phyloP scores from a whole-genome alignment of 2,329 filamentous ascomycete species.

The Ceratocystis diversiconidia region DNA sequence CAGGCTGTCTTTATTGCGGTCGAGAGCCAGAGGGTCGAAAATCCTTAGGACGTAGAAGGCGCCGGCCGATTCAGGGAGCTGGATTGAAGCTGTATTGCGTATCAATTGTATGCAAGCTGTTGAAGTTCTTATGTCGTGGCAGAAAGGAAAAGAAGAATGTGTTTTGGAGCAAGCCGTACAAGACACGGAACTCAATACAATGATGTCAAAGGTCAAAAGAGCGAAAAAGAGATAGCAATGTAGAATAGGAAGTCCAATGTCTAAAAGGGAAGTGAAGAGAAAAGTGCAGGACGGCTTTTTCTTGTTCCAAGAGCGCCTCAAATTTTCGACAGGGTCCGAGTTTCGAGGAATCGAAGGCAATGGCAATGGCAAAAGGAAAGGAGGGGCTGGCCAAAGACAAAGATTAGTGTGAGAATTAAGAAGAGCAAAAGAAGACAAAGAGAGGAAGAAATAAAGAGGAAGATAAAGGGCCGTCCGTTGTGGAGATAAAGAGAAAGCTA shows the following conservation, averaged over 20 bases:
- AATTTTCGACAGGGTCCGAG: constrained; percentile 1
- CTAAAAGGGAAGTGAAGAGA: constrained; percentile 1
- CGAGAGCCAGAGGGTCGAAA: constrained; percentile 1
- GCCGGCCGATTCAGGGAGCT: not conserved
- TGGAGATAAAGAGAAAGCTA: constrained; percentile 5
- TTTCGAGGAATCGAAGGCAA: not conserved
- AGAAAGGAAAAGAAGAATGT: too few species aligned
- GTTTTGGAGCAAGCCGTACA: not conserved
- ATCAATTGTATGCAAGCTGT: not conserved
- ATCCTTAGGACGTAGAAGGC: not conserved
- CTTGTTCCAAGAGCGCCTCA: not conserved
- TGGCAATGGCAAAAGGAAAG: not conserved
- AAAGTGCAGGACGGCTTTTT: not conserved
- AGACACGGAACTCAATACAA: not conserved
- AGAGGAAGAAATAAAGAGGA: not conserved
- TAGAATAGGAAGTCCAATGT: not conserved
- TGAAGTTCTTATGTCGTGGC: not conserved
- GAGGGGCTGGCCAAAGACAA: not conserved
- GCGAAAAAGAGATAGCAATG: not conserved
- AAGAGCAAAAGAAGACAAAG: not conserved
- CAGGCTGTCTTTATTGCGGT: constrained; percentile 4
- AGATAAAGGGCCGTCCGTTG: not conserved
- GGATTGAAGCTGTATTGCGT: not conserved
- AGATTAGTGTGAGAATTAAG: not conserved
- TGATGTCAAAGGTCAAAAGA: not conserved